phyloP scores from a whole-genome alignment of 257 asterid genomes.

The Capsicum baccatum region DNA sequence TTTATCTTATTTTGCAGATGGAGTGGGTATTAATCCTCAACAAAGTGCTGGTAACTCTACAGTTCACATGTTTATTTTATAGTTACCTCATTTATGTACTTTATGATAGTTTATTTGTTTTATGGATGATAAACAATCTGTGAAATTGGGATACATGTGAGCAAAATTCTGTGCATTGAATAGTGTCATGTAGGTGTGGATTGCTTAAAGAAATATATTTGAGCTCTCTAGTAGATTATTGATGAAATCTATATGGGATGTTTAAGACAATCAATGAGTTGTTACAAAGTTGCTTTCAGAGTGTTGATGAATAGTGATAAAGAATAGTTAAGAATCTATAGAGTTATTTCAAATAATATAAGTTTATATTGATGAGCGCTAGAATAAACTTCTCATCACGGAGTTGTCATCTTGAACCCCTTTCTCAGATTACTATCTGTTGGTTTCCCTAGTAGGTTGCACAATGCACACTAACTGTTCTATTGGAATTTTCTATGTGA shows the following conservation, averaged over 20 bases:
- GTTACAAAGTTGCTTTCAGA: background rate
- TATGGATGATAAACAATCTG: background rate
- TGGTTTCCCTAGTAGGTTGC: background rate
- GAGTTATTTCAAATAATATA: background rate
- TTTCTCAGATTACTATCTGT: background rate
- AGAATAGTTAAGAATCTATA: background rate
- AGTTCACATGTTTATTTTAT: slow-evolving; percentile 14
- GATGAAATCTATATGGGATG: background rate
- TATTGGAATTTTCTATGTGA: background rate
- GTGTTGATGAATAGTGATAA: slow-evolving; percentile 6
- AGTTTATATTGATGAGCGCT: background rate
- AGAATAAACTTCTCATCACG: background rate
- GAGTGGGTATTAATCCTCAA: slow-evolving; percentile 96
- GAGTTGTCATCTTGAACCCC: slow-evolving; percentile 14
- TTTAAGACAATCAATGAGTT: slow-evolving; percentile 4
- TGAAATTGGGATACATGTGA: background rate
- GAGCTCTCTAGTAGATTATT: background rate
- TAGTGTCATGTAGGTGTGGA: background rate
- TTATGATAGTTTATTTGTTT: background rate
- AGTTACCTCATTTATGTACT: background rate
- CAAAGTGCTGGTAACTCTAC: slow-evolving; percentile 88
- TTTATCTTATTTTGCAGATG: slow-evolving; percentile 55
- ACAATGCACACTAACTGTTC: background rate
- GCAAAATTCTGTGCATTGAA: background rate
- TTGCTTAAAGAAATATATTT: background rate